Evolutionary conservation across 2,329 filamentous ascomycete species (phyloP).

Genomic region (Neocatenulostroma microsporum): DNA sequence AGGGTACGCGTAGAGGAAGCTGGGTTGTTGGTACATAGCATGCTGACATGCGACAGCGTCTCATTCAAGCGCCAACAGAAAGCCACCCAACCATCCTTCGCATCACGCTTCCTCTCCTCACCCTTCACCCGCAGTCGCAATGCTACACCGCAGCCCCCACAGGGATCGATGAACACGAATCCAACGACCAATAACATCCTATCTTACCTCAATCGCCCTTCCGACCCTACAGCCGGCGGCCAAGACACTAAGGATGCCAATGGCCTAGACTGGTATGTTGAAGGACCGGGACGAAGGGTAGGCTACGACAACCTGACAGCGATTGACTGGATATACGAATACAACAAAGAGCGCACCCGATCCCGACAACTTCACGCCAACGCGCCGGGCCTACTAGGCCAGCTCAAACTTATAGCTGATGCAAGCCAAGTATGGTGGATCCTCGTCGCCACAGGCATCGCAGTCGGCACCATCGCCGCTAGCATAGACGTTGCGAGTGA

Average conservation of each 20-base stretch:
- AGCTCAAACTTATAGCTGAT: slow-evolving; percentile 66
- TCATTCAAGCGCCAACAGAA: slow-evolving; percentile 67
- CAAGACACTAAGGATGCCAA: slow-evolving; percentile 39
- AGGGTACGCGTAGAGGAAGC: slow-evolving; percentile 23
- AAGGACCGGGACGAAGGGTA: slow-evolving; percentile 80
- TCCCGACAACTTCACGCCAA: slow-evolving; percentile 66
- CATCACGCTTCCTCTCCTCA: slow-evolving; percentile 40
- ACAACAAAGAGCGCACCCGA: slow-evolving; percentile 88
- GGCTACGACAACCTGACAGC: slow-evolving; percentile 94
- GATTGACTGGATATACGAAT: slow-evolving; percentile 99
- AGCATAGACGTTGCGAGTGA: slow-evolving; percentile 83
- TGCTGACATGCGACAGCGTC: slow-evolving; percentile 32
- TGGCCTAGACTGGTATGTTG: slow-evolving; percentile 72
- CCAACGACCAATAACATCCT: slow-evolving; percentile 34
- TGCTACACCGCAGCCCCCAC: slow-evolving; percentile 20
- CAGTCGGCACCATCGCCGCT: slow-evolving; percentile 77
- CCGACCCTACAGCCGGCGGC: slow-evolving; percentile 30
- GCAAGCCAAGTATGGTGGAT: slow-evolving; percentile 88
- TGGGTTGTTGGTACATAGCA: neutral
- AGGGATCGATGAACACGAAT: too few relatives aligned
- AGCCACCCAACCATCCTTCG: slow-evolving; percentile 30
- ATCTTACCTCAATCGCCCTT: slow-evolving; percentile 34
- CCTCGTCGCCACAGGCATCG: slow-evolving; percentile 73
- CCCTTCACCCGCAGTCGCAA: slow-evolving; percentile 27
- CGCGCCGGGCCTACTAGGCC: slow-evolving; percentile 63